Evolutionary conservation across 2,329 filamentous ascomycete species (phyloP).

Genomic region (Chrysoporthe deuterocubensis): DNA sequence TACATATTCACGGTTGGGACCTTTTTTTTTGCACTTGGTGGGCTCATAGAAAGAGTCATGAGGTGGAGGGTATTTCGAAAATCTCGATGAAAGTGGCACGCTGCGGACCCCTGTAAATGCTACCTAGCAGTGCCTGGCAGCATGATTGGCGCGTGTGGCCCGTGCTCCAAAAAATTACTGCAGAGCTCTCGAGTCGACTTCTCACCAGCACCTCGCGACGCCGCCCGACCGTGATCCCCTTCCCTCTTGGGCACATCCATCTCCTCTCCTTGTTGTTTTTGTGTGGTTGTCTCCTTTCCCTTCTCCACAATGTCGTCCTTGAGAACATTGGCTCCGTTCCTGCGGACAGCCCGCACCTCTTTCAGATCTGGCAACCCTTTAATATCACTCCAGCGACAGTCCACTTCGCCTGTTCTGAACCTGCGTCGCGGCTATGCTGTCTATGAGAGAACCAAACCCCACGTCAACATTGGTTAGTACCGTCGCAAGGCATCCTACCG

Average conservation of each 20-base stretch:
- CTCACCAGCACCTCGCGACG: conserved; percentile 18
- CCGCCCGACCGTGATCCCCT: conserved; percentile 15
- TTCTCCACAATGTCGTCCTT: conserved; percentile 76
- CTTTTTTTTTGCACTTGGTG: no score
- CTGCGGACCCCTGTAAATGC: neutral
- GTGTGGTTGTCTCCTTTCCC: conserved; percentile 34
- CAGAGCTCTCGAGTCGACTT: conserved; percentile 15
- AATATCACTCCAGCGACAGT: conserved; percentile 78
- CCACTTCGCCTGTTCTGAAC: conserved; percentile 67
- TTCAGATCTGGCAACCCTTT: conserved; percentile 69
- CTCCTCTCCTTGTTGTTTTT: conserved; percentile 32
- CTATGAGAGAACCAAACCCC: conserved; percentile 91
- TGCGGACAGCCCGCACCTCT: conserved; percentile 80
- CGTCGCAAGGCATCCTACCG: conserved; percentile 19
- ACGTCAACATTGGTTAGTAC: conserved; percentile 90
- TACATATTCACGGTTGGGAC: no score
- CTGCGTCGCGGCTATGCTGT: conserved; percentile 68
- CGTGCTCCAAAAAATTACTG: conserved; percentile 29
- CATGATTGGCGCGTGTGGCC: conserved; percentile 28
- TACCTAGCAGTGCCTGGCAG: neutral
- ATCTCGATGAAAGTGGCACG: neutral
- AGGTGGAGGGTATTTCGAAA: no score
- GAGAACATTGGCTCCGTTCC: conserved; percentile 75
- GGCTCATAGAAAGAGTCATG: no score
- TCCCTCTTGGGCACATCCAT: conserved; percentile 19